These are phyloP conservation scores for Fusarium praegraminearum DNA, from an alignment of 2,329 filamentous ascomycete species.

Conservation along the genomic window DNA sequence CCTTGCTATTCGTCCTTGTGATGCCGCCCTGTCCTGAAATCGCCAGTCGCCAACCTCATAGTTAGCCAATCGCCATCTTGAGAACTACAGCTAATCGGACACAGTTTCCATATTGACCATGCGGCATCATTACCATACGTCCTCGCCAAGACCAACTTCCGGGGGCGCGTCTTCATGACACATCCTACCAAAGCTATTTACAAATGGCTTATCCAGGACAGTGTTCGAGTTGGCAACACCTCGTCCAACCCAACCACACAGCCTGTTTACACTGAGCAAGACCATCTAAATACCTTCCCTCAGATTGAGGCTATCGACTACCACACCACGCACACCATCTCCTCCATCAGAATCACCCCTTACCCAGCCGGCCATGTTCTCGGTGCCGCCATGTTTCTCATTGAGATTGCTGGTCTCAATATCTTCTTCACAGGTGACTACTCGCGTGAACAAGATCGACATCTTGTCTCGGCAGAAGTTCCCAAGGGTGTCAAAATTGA, in stretches of 20 bases:
- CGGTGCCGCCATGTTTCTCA: slow-evolving; percentile 96
- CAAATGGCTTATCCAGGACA: slow-evolving; percentile 99
- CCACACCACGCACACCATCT: slow-evolving; percentile 96
- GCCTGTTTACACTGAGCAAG: slow-evolving; percentile 92
- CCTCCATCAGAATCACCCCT: slow-evolving; percentile 94
- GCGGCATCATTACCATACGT: slow-evolving; percentile 99
- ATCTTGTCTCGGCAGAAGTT: slow-evolving; percentile 93
- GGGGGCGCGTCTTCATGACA: slow-evolving; percentile 97
- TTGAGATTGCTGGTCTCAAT: slow-evolving; percentile 96
- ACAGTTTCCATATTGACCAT: slow-evolving; percentile 97
- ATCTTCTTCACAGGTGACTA: slow-evolving; percentile 99
- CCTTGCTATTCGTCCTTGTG: slow-evolving; percentile 45
- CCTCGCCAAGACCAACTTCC: slow-evolving; percentile 97
- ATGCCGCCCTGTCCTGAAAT: slow-evolving; percentile 45
- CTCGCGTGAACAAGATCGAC: slow-evolving; percentile 92
- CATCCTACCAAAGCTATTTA: slow-evolving; percentile 99
- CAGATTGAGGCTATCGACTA: slow-evolving; percentile 98
- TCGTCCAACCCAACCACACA: slow-evolving; percentile 73
- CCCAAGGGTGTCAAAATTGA: slow-evolving; percentile 92
- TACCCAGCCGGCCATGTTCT: slow-evolving; percentile 98
- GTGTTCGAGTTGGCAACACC: slow-evolving; percentile 85
- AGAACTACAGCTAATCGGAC: slow-evolving; percentile 44
- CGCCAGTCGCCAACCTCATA: slow-evolving; percentile 28
- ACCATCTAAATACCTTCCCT: slow-evolving; percentile 92
- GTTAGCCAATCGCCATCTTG: slow-evolving; percentile 17